phyloP scores from a whole-genome alignment of 129 eudicot species.

The Artemisia annua region DNA sequence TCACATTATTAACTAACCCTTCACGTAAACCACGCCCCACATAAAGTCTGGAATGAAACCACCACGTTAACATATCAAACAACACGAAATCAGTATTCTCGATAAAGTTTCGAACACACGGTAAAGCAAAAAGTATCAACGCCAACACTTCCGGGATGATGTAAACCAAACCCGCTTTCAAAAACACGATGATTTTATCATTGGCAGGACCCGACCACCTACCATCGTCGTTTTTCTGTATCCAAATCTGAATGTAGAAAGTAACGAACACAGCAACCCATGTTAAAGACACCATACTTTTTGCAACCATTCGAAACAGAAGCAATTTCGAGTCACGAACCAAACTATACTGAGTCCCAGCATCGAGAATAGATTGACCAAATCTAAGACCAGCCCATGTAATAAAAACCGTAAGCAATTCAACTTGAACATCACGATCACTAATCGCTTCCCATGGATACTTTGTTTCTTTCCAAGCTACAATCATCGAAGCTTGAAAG shows the following conservation, averaged over 20 bases:
- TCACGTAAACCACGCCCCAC: constrained; percentile 87
- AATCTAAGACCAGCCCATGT: constrained; percentile 82
- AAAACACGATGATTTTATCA: constrained; percentile 57
- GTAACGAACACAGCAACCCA: constrained; percentile 69
- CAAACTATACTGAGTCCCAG: constrained; percentile 91
- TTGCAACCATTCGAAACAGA: constrained; percentile 75
- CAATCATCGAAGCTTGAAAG: constrained; percentile 73
- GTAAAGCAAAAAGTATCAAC: constrained; percentile 58
- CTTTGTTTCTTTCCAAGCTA: constrained; percentile 64
- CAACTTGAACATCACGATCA: constrained; percentile 74
- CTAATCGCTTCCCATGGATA: constrained; percentile 76
- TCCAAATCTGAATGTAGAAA: constrained; percentile 78
- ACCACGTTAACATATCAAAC: constrained; percentile 72
- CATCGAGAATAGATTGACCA: constrained; percentile 77
- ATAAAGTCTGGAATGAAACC: constrained; percentile 78
- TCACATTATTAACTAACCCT: constrained; percentile 76
- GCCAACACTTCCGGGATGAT: constrained; percentile 78
- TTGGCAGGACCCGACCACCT: constrained; percentile 69
- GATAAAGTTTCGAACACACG: constrained; percentile 74
- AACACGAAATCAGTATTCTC: constrained; percentile 59
- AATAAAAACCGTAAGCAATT: constrained; percentile 74
- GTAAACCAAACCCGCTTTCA: constrained; percentile 66
- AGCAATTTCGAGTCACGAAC: constrained; percentile 56
- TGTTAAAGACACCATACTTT: constrained; percentile 61
- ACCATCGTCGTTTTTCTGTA: constrained; percentile 56